These are phyloP conservation scores for Botrytis deweyae DNA, from an alignment of 2,329 filamentous ascomycete species.

Conservation along the genomic window DNA sequence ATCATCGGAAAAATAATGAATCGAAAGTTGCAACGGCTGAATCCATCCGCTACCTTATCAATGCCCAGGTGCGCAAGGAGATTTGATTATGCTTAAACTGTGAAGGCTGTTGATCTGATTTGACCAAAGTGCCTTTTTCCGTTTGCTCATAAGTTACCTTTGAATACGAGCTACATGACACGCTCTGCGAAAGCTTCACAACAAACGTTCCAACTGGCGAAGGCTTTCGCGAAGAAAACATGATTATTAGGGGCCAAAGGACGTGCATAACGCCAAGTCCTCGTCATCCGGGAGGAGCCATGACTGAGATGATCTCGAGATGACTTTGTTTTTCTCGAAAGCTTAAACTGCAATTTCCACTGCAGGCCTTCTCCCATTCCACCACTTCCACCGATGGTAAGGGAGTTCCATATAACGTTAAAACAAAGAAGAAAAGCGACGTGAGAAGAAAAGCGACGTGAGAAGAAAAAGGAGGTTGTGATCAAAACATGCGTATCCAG, in stretches of 20 bases:
- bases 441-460: not conserved
- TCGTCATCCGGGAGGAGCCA: not conserved
- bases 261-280: constrained; percentile 6
- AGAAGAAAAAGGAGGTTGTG: not conserved
- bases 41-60: not conserved
- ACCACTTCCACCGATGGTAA: not conserved
- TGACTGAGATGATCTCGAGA: not conserved
- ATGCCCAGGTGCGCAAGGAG: not conserved
- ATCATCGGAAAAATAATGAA: constrained; percentile 12
- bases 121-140: not conserved
- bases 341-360: constrained; percentile 3
- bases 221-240: not conserved
- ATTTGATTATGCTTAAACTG: not conserved
- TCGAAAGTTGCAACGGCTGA: constrained; percentile 1
- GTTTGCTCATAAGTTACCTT: not conserved
- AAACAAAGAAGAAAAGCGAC: not conserved
- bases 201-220: not conserved
- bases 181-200: not conserved
- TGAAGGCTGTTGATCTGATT: not conserved
- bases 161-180: not conserved
- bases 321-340: not conserved
- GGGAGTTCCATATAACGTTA: not conserved
- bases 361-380: not conserved
- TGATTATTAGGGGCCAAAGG: not conserved
- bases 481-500: not conserved